Base-by-base conservation (phyloP, 2,329 filamentous ascomycete species). In the Zymoseptoria pseudotritici region DNA sequence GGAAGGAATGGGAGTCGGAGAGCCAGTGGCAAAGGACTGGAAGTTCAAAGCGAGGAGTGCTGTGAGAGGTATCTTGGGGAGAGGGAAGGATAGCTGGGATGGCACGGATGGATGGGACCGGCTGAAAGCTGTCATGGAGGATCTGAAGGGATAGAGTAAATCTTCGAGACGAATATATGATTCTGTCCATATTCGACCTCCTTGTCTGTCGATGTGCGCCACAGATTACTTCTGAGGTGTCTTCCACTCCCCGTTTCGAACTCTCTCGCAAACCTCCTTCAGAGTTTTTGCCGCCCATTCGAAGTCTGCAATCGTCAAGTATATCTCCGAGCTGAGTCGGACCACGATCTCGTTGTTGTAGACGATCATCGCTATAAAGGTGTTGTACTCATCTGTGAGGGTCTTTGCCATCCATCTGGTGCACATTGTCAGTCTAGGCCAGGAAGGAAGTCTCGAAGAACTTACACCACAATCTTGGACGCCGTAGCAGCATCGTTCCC, bases 31-130 rank as follows among this genome's bases (percentile, higher is more conserved):
- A 2, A 83, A 82, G 60, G 87, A 86, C 69, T 99, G 94, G 94
- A 89, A 84, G 73, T 89, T 89, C 64, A 97, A 96, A 82, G 90
- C 90, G 0, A 82, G 90, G 68, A 95, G 85, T 72, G 92, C 92
- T 10, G 81, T 96, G 2, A 81, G 91, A 57, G 91, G 89, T 56
- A 87, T 97, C 6, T 82, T 95, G 80, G 88, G 91, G 0, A 88
- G 89, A 71, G 92, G 84, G 0, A 92, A 85, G 77, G 88, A 90
- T 69, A 82, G 75, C 11, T 97, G 92, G 91, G 91, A 96, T 75
- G 91, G 83, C 10, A 89, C 80, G 29, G 77, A 81, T 50, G 88
- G 83, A 26, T 94, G 86, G 87, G 79, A 78, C 53, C 80, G 76
- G 62, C 72, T 94, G 70, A 76, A 83, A 70, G 78, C 75, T 59